These are phyloP conservation scores for Babesia bigemina DNA, from an alignment of 169 alveolate genomes.

Conservation along the genomic window DNA sequence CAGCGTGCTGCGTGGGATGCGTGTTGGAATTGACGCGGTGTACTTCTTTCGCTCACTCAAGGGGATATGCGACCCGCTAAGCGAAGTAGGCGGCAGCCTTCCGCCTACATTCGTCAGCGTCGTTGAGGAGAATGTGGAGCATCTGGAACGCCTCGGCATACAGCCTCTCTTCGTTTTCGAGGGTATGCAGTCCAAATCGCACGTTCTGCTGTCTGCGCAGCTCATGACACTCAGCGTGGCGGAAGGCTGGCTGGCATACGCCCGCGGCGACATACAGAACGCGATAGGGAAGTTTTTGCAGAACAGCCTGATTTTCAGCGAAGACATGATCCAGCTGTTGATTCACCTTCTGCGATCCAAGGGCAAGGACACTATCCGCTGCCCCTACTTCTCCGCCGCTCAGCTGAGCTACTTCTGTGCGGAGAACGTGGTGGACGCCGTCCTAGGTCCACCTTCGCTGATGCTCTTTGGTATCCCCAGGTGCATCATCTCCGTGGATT, in stretches of 20 bases:
- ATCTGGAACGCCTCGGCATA: constrained; percentile 43
- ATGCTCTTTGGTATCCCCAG: constrained; percentile 68
- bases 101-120: constrained; percentile 37
- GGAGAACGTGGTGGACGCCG: constrained; percentile 63
- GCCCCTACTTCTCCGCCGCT: constrained; percentile 77
- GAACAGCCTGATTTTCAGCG: constrained; percentile 36
- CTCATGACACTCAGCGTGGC: constrained; percentile 38
- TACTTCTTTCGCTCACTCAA: constrained; percentile 59
- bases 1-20: constrained; percentile 44
- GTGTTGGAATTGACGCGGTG: constrained; percentile 60
- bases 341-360: constrained; percentile 58
- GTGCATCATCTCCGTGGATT: constrained; percentile 67
- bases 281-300: constrained; percentile 51
- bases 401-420: constrained; percentile 72
- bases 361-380: constrained; percentile 70
- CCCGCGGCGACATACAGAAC: constrained; percentile 24
- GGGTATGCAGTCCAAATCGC: constrained; percentile 66
- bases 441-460: constrained; percentile 74
- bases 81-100: constrained; percentile 53
- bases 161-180: constrained; percentile 67
- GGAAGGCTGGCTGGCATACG: constrained; percentile 63
- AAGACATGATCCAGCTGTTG: constrained; percentile 68
- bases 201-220: constrained; percentile 58
- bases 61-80: constrained; percentile 59
- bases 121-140: constrained; percentile 51